phyloP scores from a whole-genome alignment of 768 basidiomycete species.

The Trametes gibbosa region DNA sequence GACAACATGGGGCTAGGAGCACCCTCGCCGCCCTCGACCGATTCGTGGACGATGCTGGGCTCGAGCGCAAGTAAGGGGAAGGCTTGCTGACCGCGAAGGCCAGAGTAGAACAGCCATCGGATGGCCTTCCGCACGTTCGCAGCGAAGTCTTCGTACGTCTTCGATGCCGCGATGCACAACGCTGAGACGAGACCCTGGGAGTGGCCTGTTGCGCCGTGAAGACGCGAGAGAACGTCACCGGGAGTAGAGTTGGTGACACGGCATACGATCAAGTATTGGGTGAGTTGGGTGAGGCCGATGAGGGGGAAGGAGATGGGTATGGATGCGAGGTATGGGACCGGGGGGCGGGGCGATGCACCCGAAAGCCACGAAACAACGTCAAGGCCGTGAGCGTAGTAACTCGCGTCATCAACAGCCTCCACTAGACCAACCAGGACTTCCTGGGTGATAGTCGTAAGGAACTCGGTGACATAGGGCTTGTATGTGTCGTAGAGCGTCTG shows the following conservation, averaged over 20 bases:
- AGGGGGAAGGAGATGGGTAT: conserved; percentile 93
- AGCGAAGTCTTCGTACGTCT: conserved; percentile 69
- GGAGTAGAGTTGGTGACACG: conserved; percentile 74
- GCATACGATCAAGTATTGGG: conserved; percentile 84
- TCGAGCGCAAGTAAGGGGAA: conserved; percentile 93
- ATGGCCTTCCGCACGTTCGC: conserved; percentile 80
- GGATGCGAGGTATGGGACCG: conserved; percentile 84
- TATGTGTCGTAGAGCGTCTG: conserved; percentile 91
- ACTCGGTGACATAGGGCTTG: conserved; percentile 75
- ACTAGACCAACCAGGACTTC: conserved; percentile 73
- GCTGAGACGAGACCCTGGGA: conserved; percentile 97
- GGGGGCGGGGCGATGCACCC: conserved; percentile 65
- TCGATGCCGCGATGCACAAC: conserved; percentile 81
- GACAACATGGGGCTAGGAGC: conserved; percentile 91
- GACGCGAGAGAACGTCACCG: conserved; percentile 69
- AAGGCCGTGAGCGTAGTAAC: conserved; percentile 79
- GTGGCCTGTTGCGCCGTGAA: conserved; percentile 92
- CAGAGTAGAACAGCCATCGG: conserved; percentile 91
- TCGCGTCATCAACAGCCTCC: conserved; percentile 51
- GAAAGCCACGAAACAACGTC: conserved; percentile 84
- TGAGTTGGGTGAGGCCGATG: conserved; percentile 94
- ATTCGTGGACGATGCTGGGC: conserved; percentile 81
- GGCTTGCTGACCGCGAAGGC: conserved; percentile 88
- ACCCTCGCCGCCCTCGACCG: conserved; percentile 91
- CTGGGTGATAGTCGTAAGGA: conserved; percentile 61